Evolutionary conservation across 2,329 filamentous ascomycete species (phyloP).

Genomic region (Trichoderma afroharzianum): DNA sequence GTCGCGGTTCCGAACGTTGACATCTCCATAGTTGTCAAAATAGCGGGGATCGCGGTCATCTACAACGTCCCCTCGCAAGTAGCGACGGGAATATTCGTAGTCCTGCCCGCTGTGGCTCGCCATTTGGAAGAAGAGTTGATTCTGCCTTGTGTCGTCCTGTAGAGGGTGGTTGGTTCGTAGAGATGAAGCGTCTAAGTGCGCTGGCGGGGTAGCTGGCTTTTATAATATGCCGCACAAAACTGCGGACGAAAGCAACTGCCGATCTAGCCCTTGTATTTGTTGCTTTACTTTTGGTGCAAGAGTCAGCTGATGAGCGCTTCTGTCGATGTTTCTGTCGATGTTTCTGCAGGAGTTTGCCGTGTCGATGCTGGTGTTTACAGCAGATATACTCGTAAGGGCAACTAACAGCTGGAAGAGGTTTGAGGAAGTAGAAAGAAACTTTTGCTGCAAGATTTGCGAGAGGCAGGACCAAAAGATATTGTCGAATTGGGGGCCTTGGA

Average conservation of each 20-base stretch:
- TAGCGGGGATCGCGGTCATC: conserved; percentile 52
- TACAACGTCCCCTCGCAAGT: conserved; percentile 53
- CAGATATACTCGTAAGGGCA: not conserved
- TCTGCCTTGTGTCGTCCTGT: not conserved
- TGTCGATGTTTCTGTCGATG: not conserved
- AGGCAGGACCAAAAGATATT: conserved; percentile 9
- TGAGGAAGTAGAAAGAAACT: not conserved
- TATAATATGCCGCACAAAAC: conserved; percentile 13
- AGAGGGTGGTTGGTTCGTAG: not conserved
- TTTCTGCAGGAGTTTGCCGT: not conserved
- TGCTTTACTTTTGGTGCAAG: not conserved
- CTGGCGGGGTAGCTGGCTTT: conserved; percentile 8
- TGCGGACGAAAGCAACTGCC: not conserved
- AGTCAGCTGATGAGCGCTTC: not conserved
- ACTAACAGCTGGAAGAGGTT: not conserved
- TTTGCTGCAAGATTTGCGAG: not conserved
- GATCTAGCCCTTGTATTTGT: not conserved
- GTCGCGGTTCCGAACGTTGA: conserved; percentile 44
- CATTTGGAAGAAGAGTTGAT: conserved; percentile 25
- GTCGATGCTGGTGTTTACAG: not conserved
- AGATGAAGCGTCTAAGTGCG: conserved; percentile 6
- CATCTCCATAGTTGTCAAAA: conserved; percentile 43
- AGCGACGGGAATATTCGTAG: conserved; percentile 43
- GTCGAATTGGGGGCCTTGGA: conserved; percentile 17
- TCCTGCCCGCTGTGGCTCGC: conserved; percentile 55